Evolutionary conservation across 176 grass and related monocot species (phyloP).

Genomic region (Urochloa ruziziensis): DNA sequence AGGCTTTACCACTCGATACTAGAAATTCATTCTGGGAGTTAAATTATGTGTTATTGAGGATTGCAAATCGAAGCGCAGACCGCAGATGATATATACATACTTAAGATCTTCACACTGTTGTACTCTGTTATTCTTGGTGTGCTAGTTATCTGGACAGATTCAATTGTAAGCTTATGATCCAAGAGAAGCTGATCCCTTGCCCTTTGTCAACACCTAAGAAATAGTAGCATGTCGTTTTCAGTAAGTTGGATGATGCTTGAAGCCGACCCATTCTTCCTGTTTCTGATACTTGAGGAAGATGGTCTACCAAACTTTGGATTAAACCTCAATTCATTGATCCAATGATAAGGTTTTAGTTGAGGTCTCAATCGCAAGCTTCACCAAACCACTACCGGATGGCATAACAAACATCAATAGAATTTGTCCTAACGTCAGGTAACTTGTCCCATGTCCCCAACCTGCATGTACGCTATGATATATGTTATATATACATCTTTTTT

Average conservation of each 20-base stretch:
- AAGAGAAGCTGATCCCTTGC: background rate
- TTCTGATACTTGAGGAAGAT: background rate
- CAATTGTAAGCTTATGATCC: constrained; percentile 16
- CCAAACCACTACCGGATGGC: background rate
- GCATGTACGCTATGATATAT: background rate
- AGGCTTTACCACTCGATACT: constrained; percentile 41
- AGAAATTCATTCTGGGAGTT: constrained; percentile 39
- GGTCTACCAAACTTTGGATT: background rate
- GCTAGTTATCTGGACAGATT: background rate
- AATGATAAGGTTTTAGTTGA: background rate
- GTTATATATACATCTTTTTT: background rate
- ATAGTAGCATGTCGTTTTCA: constrained; percentile 21
- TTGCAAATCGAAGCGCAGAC: background rate
- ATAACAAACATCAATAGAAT: constrained; percentile 19
- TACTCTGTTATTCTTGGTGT: constrained; percentile 20
- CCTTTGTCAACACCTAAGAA: constrained; percentile 6
- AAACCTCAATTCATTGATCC: background rate
- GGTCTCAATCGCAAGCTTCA: background rate
- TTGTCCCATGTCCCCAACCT: background rate
- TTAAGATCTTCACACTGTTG: constrained; percentile 34
- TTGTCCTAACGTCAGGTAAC: constrained; percentile 17
- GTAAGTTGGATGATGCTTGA: constrained; percentile 27
- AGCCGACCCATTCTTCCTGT: background rate
- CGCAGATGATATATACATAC: constrained; percentile 17
- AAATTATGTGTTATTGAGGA: constrained; percentile 28